These are phyloP conservation scores for Naematelia aurantialba DNA, from an alignment of 768 basidiomycete species.

Conservation along the genomic window DNA sequence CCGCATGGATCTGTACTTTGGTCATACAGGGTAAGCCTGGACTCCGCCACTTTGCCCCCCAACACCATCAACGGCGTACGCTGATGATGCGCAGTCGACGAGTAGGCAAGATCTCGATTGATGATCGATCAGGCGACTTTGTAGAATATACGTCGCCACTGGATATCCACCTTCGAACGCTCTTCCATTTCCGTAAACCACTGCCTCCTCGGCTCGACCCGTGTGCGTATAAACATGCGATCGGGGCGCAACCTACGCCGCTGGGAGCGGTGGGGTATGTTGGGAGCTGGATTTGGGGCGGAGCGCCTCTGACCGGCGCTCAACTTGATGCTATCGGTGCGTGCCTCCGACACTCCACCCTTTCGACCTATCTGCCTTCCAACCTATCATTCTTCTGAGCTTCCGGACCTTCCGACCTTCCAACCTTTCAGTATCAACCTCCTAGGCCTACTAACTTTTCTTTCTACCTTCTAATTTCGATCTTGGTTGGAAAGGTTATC, in stretches of 20 bases:
- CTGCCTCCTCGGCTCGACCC: conserved; percentile 45
- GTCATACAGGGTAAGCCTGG: conserved; percentile 26
- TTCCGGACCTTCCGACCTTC: no score
- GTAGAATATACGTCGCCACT: conserved; percentile 44
- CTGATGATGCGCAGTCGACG: conserved; percentile 23
- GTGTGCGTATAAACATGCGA: conserved; percentile 27
- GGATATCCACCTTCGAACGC: conserved; percentile 46
- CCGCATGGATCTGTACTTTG: conserved; percentile 34
- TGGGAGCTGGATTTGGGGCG: conserved; percentile 51
- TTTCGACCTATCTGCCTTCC: not conserved
- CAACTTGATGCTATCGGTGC: conserved; percentile 47
- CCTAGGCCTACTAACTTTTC: no score
- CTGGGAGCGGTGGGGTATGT: conserved; percentile 34
- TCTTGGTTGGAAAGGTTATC: not conserved
- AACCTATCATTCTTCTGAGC: not conserved
- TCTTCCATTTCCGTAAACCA: conserved; percentile 49
- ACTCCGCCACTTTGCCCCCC: not conserved
- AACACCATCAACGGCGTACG: no score
- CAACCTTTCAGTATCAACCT: no score
- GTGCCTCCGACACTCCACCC: not conserved
- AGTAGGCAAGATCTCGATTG: conserved; percentile 45
- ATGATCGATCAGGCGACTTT: conserved; percentile 50
- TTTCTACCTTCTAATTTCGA: not conserved
- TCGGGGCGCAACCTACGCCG: conserved; percentile 48
- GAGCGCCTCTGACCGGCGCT: conserved; percentile 49